A percentile compares a stretch with the other conserved stretches of the same genome.
phyloP scores from a whole-genome alignment of 2,329 filamentous ascomycete species.

The Colletotrichum sp. region DNA sequence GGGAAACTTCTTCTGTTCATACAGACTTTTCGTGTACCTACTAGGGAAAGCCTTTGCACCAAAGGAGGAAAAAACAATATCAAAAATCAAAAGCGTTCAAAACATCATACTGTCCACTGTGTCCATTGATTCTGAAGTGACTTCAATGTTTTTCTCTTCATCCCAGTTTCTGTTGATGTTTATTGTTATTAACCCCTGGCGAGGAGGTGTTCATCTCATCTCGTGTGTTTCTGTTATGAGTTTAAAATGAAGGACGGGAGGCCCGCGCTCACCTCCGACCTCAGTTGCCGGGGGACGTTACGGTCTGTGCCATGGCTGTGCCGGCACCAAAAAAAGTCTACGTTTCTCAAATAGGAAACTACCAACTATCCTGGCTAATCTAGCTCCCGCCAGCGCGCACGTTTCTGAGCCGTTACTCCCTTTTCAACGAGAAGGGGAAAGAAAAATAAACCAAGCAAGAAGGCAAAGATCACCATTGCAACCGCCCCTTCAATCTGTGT shows the following conservation, averaged over 20 bases:
- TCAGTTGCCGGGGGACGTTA: not conserved
- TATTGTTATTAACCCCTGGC: not conserved
- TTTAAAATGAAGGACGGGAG: slow-evolving; percentile 2
- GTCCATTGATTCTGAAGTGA: not conserved
- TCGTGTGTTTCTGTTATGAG: not conserved
- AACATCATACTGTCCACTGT: not conserved
- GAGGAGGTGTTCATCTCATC: not conserved
- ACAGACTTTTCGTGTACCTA: not conserved
- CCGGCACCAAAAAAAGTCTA: not conserved
- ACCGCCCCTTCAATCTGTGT: not conserved
- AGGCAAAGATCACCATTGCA: not conserved
- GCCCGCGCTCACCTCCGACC: not conserved
- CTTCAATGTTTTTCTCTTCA: not conserved
- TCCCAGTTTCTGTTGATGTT: not conserved
- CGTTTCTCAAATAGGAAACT: not conserved
- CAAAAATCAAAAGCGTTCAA: not conserved
- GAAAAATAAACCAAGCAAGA: not conserved
- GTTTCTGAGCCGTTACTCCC: not conserved
- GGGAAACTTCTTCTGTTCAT: not conserved
- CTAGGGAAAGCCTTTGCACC: not conserved
- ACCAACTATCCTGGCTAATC: not conserved
- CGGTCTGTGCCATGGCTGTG: not conserved
- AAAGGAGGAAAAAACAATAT: not conserved
- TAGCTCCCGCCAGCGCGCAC: not conserved
- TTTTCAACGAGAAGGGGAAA: not conserved